These are phyloP conservation scores for Acanthamoeba triangularis DNA, from an alignment of 208 protist genomes.

Conservation along the genomic window DNA sequence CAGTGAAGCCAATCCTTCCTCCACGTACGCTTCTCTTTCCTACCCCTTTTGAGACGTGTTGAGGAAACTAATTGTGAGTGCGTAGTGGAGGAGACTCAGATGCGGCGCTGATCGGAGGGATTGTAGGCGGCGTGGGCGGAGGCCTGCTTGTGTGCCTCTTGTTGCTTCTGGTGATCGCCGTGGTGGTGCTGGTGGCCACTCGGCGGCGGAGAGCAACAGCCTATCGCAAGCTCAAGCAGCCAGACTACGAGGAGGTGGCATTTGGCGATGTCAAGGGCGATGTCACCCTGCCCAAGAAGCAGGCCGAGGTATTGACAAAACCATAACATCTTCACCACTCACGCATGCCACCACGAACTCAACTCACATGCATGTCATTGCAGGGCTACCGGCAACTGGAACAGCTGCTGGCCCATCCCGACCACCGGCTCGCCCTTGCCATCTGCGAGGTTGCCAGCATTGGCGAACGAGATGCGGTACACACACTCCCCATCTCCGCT, in stretches of 20 bases:
- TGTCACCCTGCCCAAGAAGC: constrained; percentile 46
- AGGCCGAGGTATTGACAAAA: not conserved
- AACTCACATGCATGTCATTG: not conserved
- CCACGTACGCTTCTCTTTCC: not conserved
- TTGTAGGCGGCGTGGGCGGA: not conserved
- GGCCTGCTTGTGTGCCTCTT: not conserved
- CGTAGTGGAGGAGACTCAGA: not conserved
- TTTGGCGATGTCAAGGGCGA: constrained; percentile 34
- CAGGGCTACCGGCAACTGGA: not conserved
- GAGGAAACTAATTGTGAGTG: not conserved
- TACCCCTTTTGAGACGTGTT: too few species aligned
- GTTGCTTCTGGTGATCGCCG: not conserved
- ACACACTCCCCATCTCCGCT: not conserved
- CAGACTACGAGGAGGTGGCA: not conserved
- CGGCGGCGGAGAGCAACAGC: not conserved
- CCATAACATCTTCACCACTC: not conserved
- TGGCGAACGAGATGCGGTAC: not conserved
- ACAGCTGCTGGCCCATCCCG: not conserved
- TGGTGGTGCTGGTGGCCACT: not conserved
- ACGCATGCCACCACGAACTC: too few species aligned
- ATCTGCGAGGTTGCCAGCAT: not conserved
- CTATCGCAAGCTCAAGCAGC: constrained; percentile 4
- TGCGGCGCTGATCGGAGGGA: not conserved
- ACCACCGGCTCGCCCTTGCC: not conserved
- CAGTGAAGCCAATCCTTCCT: not conserved